A percentile compares a stretch with the other conserved stretches of the same genome.
Evolutionary conservation across 1,139 yeast genomes (phyloP).

Genomic region (Pichia inconspicua): DNA sequence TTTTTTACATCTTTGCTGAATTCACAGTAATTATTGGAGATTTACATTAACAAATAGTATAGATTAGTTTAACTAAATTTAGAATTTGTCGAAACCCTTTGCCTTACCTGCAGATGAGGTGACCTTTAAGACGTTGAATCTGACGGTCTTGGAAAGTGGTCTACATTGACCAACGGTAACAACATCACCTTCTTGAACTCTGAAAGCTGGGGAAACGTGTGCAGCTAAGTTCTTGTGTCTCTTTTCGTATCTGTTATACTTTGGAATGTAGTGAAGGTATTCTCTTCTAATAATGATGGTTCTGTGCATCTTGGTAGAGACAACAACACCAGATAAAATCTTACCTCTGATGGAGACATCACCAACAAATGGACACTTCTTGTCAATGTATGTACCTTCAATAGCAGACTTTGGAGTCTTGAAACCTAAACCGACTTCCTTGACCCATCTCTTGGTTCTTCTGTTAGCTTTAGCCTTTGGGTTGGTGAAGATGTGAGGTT

Average conservation of each 20-base stretch:
- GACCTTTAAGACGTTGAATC: slow-evolving; percentile 98
- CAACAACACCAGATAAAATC: slow-evolving; percentile 97
- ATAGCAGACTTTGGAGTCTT: slow-evolving; percentile 99
- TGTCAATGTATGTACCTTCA: slow-evolving; percentile 98
- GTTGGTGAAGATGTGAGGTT: slow-evolving; percentile 99
- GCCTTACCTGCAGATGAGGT: slow-evolving; percentile 82
- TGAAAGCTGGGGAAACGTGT: slow-evolving; percentile 99
- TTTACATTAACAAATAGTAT: slow-evolving; percentile 9
- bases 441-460: slow-evolving; percentile 99
- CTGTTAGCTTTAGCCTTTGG: slow-evolving; percentile 98
- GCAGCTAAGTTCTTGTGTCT: slow-evolving; percentile 99
- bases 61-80: slow-evolving; percentile 30
- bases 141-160: slow-evolving; percentile 99
- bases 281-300: slow-evolving; percentile 99
- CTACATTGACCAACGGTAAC: slow-evolving; percentile 99
- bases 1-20: background rate
- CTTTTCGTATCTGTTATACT: slow-evolving; percentile 99
- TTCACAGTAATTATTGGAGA: slow-evolving; percentile 1
- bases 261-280: slow-evolving; percentile 99
- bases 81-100: slow-evolving; percentile 95
- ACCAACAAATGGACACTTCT: slow-evolving; percentile 99
- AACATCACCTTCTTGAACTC: slow-evolving; percentile 97
- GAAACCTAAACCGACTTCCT: slow-evolving; percentile 99
- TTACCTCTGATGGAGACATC: slow-evolving; percentile 98
- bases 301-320: slow-evolving; percentile 99